A percentile compares a stretch with the other conserved stretches of the same genome.
phyloP scores from a whole-genome alignment of 306 rosid species.

The Prunus padus region DNA sequence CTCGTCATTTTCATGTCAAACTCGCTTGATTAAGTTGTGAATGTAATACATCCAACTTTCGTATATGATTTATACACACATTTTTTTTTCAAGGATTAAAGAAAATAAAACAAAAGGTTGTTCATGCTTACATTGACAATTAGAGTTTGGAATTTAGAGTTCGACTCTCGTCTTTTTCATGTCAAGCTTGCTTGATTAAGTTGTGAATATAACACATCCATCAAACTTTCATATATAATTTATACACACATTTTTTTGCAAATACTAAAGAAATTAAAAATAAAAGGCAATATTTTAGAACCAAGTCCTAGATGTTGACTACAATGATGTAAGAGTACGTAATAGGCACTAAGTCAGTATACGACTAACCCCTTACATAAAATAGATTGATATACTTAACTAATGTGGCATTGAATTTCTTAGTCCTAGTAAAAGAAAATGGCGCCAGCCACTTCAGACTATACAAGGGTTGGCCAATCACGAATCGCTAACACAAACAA shows the following conservation, averaged over 20 bases:
- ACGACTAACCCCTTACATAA: neutral
- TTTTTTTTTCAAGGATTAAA: too few species aligned
- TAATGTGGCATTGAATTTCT: neutral
- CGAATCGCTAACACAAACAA: neutral
- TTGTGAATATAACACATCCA: too few species aligned
- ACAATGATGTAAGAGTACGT: neutral
- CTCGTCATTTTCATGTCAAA: too few species aligned
- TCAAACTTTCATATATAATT: neutral
- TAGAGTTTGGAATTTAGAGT: neutral
- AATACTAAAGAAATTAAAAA: neutral
- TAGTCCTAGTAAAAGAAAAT: neutral
- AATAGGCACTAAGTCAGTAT: neutral
- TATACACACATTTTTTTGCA: neutral
- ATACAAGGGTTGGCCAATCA: neutral
- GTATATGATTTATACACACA: too few species aligned
- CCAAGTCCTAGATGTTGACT: neutral
- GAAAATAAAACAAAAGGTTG: neutral
- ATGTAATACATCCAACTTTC: too few species aligned
- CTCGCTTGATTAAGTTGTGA: too few species aligned
- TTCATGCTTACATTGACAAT: neutral
- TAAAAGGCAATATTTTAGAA: neutral
- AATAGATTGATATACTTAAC: neutral
- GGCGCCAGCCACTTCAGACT: slow-evolving; percentile 28
- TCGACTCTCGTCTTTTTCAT: too few species aligned
- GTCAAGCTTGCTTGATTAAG: too few species aligned